phyloP scores from a whole-genome alignment of 179 eudicot genomes.

The Beta macrorhiza region DNA sequence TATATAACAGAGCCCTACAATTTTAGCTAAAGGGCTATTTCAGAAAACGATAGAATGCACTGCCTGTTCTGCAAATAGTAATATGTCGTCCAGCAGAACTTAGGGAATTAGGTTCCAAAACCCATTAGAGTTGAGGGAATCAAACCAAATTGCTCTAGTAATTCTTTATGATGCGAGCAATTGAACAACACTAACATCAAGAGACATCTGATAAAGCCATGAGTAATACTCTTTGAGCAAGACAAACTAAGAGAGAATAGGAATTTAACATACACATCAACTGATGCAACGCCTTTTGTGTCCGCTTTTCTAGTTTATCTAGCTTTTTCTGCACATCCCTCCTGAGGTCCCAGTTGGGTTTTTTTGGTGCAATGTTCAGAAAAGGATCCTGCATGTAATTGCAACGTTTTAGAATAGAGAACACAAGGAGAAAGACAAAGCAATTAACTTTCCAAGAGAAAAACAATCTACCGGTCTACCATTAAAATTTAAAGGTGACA shows the following conservation, averaged over 20 bases:
- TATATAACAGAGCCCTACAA: neutral
- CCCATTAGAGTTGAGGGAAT: neutral
- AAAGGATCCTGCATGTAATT: constrained; percentile 73
- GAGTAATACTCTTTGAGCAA: neutral
- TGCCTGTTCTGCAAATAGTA: no score
- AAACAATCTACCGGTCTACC: neutral
- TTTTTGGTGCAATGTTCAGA: constrained; percentile 95
- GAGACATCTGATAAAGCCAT: neutral
- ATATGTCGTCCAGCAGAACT: no score
- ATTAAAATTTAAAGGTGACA: neutral
- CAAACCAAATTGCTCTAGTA: neutral
- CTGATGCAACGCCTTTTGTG: constrained; percentile 80
- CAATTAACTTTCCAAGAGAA: neutral
- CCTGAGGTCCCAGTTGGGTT: constrained; percentile 96
- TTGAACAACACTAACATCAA: neutral
- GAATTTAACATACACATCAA: constrained; percentile 57
- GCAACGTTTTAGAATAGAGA: neutral
- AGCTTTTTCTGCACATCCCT: constrained; percentile 95
- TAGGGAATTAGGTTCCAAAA: neutral
- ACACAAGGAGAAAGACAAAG: no score
- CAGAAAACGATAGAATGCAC: neutral
- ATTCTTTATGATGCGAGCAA: neutral
- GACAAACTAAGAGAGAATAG: constrained; percentile 8
- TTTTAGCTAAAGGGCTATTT: neutral
- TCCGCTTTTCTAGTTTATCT: constrained; percentile 84